Evolutionary conservation across 75 land plant genomes (phyloP), one percentile per base, ranked within the genome.

Genomic region (Picea glauca): DNA sequence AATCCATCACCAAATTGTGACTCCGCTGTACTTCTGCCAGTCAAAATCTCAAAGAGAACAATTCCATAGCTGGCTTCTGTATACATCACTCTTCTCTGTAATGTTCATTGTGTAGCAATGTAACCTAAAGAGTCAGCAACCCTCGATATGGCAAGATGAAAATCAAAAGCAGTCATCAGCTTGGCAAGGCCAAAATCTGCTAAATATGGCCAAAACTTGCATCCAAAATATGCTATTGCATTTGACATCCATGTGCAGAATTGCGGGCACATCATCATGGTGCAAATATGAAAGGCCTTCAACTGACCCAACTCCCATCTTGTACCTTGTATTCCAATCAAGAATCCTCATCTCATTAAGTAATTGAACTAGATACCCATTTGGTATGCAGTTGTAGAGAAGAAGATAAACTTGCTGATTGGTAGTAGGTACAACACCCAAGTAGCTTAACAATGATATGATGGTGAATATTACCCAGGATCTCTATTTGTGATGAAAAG

Each of bases 111-210:
- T 92, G 91, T 94, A 33, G 98, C 98, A 65, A 94, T 94, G 75
- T 94, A 92, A 4, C 94, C 98, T 79, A 92, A 92, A 30, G 98
- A 94, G 9, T 94, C 98, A 30, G 98, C 98, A 20, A 95, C 89
- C 80, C 93, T 85, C 23, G 95, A 93, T 85, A 87, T 88, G 12
- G 94, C 88, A 67, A 88, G 91, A 6, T 82, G 87, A 43, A 80
- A 85, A 75, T 87, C 91, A 3, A 93, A 83, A 12, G 90, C 77
- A 66, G 76, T 84, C 90, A 93, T 87, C 79, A 95, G 72, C 85
- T 93, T 96, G 58, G 98, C 98, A 5, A 96, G 84, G 0, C 96
- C 98, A 75, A 96, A 96, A 81, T 96, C 98, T 13, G 98, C 93
- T 11, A 96, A 60, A 78, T 86, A 94, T 31, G 96, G 91, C 92